phyloP scores from a whole-genome alignment of 441 rosid species.

The Syzygium malaccense region DNA sequence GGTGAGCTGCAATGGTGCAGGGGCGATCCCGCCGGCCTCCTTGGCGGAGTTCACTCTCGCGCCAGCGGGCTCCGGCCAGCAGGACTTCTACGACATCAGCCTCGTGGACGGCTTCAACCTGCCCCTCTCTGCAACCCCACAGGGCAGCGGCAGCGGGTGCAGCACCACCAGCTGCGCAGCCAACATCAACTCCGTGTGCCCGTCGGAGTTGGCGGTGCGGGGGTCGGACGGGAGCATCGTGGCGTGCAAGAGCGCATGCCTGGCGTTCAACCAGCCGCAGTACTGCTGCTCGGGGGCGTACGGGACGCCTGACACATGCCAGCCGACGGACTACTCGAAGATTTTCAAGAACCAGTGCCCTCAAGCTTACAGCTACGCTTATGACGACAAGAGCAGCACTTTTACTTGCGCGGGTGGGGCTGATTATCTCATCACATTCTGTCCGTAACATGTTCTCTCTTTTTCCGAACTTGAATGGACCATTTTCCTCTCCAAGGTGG shows the following conservation, averaged over 20 bases:
- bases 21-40: constrained; percentile 27
- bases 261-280: not conserved
- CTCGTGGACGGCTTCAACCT: constrained; percentile 30
- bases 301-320: fast-evolving
- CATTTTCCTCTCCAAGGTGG: too few relatives aligned
- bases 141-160: constrained; percentile 18
- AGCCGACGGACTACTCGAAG: constrained; percentile 1
- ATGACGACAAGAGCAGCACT: constrained; percentile 12
- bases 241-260: constrained; percentile 14
- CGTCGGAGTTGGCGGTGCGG: constrained; percentile 12
- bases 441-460: not conserved
- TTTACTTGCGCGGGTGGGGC: constrained; percentile 7
- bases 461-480: not conserved
- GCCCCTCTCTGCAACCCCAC: constrained; percentile 17
- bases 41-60: constrained; percentile 19
- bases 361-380: constrained; percentile 23
- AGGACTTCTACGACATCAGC: constrained; percentile 14
- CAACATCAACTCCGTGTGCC: constrained; percentile 29
- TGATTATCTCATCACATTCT: not conserved
- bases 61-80: not conserved
- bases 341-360: constrained; percentile 17
- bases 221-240: constrained; percentile 3
- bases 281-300: not conserved
- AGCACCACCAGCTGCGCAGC: constrained; percentile 14
- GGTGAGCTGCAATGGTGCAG: constrained; percentile 23